Conservation (phyloP, 768 basidiomycete genomes). For the Leucocoprinus birnbaumii region DNA sequence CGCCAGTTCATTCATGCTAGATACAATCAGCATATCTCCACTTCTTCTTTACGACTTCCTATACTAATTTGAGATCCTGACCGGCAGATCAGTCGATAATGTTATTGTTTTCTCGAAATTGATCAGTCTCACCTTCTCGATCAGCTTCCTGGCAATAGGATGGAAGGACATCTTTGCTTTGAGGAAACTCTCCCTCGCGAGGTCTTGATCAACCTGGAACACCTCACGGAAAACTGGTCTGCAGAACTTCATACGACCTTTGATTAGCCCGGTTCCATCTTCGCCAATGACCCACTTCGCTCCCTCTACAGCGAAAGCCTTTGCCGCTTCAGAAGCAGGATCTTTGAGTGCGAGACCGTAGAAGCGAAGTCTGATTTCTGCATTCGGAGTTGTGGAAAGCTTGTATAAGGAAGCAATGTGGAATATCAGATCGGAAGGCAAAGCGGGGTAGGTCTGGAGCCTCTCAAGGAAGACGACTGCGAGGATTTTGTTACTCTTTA, state of each 20-base stretch:
- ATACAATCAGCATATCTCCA: background rate
- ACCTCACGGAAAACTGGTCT: conserved; percentile 61
- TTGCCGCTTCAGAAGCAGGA: conserved; percentile 42
- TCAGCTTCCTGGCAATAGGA: conserved; percentile 71
- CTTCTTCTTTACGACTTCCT: background rate
- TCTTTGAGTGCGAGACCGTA: conserved; percentile 67
- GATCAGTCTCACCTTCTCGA: conserved; percentile 58
- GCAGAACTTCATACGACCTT: conserved; percentile 87
- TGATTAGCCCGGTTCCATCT: conserved; percentile 58
- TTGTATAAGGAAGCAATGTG: conserved; percentile 57
- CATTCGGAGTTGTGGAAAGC: conserved; percentile 55
- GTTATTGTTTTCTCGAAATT: background rate
- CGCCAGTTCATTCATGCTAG: background rate
- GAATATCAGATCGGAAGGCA: conserved; percentile 57
- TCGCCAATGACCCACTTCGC: conserved; percentile 68
- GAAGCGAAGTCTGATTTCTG: conserved; percentile 77
- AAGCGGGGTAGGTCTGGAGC: conserved; percentile 56
- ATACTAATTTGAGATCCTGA: conserved; percentile 11
- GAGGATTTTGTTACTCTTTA: background rate
- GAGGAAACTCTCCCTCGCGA: conserved; percentile 52
- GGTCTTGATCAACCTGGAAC: conserved; percentile 43
- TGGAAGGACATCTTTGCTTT: conserved; percentile 57
- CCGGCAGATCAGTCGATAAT: conserved; percentile 20
- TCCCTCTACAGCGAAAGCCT: conserved; percentile 48
- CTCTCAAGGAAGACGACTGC: conserved; percentile 84